Conservation (phyloP, 78 protist species). For the Dictyostelium brefeldianum region DNA sequence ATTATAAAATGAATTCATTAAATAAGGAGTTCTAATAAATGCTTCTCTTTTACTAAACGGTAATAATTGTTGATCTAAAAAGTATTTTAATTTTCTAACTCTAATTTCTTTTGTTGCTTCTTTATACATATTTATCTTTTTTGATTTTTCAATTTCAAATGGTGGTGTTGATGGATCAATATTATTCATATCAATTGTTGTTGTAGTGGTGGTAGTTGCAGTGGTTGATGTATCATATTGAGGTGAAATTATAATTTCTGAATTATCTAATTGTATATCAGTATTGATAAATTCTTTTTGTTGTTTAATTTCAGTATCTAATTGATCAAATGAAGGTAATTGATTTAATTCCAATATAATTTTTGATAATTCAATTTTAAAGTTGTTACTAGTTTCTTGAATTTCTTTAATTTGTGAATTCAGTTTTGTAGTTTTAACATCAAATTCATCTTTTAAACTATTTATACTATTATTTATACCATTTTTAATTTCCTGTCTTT, state of each 20-base stretch:
- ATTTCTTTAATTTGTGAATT: constrained; percentile 21
- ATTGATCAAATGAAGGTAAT: constrained; percentile 8
- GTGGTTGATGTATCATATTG: neutral
- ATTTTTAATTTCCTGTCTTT: neutral
- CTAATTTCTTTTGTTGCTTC: constrained; percentile 20
- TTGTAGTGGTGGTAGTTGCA: neutral
- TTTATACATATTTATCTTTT: constrained; percentile 2
- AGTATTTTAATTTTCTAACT: constrained; percentile 35
- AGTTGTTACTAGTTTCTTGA: neutral
- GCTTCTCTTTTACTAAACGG: constrained; percentile 31
- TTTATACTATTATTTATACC: neutral
- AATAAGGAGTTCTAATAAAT: constrained; percentile 55
- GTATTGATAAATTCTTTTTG: neutral
- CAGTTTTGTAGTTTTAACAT: neutral
- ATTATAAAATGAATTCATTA: constrained; percentile 39
- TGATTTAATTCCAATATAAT: neutral
- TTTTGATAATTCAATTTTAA: neutral
- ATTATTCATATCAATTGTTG: neutral
- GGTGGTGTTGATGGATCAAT: neutral
- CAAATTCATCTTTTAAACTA: neutral
- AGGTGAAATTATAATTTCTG: constrained; percentile 8
- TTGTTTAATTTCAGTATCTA: constrained; percentile 7
- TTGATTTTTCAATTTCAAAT: constrained; percentile 9
- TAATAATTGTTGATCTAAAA: constrained; percentile 17
- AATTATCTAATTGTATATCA: neutral